Percentiles rank a stretch among this genome's conserved stretches.
These are phyloP conservation scores for Yarrowia deformans DNA, from an alignment of 805 yeast species.

Conservation along the genomic window DNA sequence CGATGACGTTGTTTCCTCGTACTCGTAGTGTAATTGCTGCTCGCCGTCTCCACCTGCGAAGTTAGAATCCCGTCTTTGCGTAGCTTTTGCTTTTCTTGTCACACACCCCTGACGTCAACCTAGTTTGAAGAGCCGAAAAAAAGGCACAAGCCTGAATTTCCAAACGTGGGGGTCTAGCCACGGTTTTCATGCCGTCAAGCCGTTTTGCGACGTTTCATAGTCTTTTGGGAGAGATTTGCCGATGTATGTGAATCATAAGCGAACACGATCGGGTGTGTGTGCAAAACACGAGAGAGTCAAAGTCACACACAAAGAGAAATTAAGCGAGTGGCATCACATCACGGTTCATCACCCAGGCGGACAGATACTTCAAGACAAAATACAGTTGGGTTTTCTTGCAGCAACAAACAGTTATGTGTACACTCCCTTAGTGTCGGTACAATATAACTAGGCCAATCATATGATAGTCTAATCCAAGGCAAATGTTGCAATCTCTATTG, in stretches of 20 bases:
- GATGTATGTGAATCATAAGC: neutral
- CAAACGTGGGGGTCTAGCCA: constrained; percentile 19
- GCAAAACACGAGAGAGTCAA: neutral
- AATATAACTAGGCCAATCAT: neutral
- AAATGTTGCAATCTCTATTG: constrained; percentile 20
- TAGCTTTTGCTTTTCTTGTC: neutral
- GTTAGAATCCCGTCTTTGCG: constrained; percentile 2
- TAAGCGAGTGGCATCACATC: constrained; percentile 1
- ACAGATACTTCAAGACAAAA: neutral
- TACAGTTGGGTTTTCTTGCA: neutral
- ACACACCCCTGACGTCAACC: constrained; percentile 36
- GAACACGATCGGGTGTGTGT: constrained; percentile 1
- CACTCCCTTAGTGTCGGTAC: neutral
- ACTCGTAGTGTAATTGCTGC: neutral
- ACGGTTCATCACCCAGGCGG: neutral
- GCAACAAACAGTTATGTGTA: neutral
- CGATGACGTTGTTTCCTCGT: neutral
- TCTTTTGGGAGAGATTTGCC: constrained; percentile 10
- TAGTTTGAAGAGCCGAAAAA: constrained; percentile 13
- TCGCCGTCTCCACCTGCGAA: neutral
- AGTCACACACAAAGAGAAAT: constrained; percentile 7
- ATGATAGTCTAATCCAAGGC: constrained; percentile 1
- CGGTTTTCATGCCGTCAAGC: neutral
- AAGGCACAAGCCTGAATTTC: constrained; percentile 23
- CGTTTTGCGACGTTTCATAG: constrained; percentile 4